A percentile compares a stretch with the other conserved stretches of the same genome.
Conservation (phyloP, 2,329 filamentous ascomycete genomes). For the Hypoxylon sp. region DNA sequence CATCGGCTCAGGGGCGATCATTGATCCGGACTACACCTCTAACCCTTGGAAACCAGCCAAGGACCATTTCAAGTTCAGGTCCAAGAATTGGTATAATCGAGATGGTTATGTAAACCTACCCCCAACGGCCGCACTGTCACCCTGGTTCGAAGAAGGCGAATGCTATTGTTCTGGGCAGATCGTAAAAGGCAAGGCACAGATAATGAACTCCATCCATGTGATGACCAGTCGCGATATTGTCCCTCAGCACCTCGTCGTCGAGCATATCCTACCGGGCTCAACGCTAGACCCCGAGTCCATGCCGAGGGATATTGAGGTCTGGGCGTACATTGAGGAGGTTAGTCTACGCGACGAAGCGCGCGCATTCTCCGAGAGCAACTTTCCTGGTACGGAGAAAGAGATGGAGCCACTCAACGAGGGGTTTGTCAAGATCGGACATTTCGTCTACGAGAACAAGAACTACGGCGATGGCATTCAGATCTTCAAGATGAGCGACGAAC, state of each 20-base stretch:
- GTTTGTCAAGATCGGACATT: slow-evolving; percentile 72
- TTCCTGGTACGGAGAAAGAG: slow-evolving; percentile 54
- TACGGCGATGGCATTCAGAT: slow-evolving; percentile 65
- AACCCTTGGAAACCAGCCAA: slow-evolving; percentile 64
- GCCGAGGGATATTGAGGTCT: slow-evolving; percentile 79
- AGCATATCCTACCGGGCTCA: slow-evolving; percentile 76
- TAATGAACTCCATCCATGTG: slow-evolving; percentile 75
- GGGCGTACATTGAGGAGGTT: slow-evolving; percentile 70
- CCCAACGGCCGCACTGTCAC: slow-evolving; percentile 70
- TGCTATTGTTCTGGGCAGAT: slow-evolving; percentile 83
- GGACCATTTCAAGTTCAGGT: slow-evolving; percentile 42
- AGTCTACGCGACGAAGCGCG: slow-evolving; percentile 58
- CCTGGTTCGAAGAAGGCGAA: slow-evolving; percentile 85
- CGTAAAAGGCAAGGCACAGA: slow-evolving; percentile 62
- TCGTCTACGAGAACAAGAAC: slow-evolving; percentile 65
- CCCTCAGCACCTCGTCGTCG: slow-evolving; percentile 78
- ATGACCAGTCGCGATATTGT: slow-evolving; percentile 71
- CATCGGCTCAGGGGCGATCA: slow-evolving; percentile 73
- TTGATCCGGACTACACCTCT: slow-evolving; percentile 75
- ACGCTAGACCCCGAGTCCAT: slow-evolving; percentile 74
- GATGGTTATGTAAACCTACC: slow-evolving; percentile 52
- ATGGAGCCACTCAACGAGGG: slow-evolving; percentile 54
- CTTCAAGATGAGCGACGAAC: slow-evolving; percentile 66
- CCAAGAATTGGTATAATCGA: slow-evolving; percentile 50
- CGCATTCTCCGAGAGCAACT: slow-evolving; percentile 62